Conservation (phyloP, 306 rosid genomes). For the Castanea mollissima region DNA sequence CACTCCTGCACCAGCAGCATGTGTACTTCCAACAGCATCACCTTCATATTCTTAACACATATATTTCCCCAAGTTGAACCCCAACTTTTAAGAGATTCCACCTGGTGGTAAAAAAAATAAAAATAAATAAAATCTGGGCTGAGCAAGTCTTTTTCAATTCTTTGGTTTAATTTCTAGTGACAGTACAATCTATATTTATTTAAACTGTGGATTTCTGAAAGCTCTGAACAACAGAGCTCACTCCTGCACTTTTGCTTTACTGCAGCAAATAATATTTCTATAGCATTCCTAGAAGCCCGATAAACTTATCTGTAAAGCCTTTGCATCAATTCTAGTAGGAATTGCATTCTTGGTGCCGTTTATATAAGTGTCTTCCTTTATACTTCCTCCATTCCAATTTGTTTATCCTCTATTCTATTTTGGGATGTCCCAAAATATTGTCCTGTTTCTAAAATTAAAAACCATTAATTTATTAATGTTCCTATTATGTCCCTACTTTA, state of each 20-base stretch:
- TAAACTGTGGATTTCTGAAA: background rate
- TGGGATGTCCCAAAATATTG: too few species aligned
- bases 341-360: background rate
- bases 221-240: background rate
- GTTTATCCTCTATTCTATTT: too few species aligned
- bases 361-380: background rate
- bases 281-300: constrained; percentile 2
- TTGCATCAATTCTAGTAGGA: constrained; percentile 9
- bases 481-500: too few species aligned
- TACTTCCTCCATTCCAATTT: background rate
- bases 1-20: background rate
- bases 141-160: background rate
- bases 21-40: background rate
- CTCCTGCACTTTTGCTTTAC: background rate
- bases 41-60: background rate
- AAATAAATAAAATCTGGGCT: background rate
- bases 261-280: background rate
- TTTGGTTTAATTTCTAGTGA: background rate
- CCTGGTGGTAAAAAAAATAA: background rate
- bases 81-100: background rate
- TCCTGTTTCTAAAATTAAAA: too few species aligned
- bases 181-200: background rate
- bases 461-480: too few species aligned
- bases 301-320: constrained; percentile 1
- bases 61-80: background rate